Evolutionary conservation across 2,329 filamentous ascomycete species (phyloP).

Genomic region (Fusarium sp.): DNA sequence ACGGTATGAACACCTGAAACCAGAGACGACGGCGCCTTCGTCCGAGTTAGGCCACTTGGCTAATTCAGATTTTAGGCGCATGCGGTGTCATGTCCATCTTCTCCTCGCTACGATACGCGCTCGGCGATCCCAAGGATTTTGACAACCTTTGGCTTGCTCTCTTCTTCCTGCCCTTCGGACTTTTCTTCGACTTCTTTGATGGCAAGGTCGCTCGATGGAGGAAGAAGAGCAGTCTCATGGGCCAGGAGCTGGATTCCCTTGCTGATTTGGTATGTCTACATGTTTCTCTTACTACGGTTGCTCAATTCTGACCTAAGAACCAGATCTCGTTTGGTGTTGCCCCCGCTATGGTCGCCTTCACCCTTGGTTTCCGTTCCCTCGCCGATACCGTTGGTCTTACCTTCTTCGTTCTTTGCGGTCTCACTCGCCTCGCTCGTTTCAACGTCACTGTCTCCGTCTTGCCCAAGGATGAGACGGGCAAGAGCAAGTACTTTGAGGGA

Average conservation of each 20-base stretch:
- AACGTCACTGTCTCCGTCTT: constrained; percentile 93
- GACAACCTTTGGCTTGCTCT: constrained; percentile 85
- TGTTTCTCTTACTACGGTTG: constrained; percentile 6
- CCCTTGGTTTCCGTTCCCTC: constrained; percentile 85
- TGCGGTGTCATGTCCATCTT: constrained; percentile 96
- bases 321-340: constrained; percentile 96
- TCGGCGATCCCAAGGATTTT: constrained; percentile 74
- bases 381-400: constrained; percentile 83
- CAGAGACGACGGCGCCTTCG: not conserved
- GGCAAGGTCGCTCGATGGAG: constrained; percentile 97
- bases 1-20: constrained; percentile 64
- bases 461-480: constrained; percentile 91
- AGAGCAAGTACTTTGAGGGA: constrained; percentile 96
- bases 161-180: constrained; percentile 86
- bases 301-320: constrained; percentile 24
- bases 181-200: constrained; percentile 99
- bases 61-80: constrained; percentile 66
- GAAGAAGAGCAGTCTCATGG: constrained; percentile 97
- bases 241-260: constrained; percentile 94
- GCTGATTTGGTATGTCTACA: constrained; percentile 81
- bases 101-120: constrained; percentile 92
- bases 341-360: constrained; percentile 88
- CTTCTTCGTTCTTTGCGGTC: constrained; percentile 94
- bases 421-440: constrained; percentile 94
- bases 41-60: not conserved